Evolutionary conservation across 1,284 basidiomycete species (phyloP).

Genomic region (Rugosomyces carneus): DNA sequence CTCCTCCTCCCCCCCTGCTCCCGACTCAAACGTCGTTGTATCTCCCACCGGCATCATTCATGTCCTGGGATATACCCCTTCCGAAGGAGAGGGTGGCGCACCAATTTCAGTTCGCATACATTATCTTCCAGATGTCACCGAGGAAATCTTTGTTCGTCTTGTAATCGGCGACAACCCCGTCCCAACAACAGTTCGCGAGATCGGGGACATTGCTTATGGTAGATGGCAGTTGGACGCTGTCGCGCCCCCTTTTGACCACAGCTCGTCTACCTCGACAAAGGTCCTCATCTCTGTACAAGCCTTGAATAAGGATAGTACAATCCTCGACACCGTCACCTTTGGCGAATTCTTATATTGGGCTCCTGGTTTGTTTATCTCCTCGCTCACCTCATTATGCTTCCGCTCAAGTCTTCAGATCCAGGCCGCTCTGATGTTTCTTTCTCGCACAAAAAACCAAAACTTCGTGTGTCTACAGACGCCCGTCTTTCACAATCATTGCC

Average conservation of each 20-base stretch:
- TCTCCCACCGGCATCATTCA: constrained; percentile 50
- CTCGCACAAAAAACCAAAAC: constrained; percentile 15
- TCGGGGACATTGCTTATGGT: constrained; percentile 36
- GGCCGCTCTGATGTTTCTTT: constrained; percentile 1
- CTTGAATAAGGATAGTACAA: constrained; percentile 42
- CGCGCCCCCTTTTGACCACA: constrained; percentile 40
- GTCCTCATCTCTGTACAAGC: constrained; percentile 60
- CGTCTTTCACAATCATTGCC: constrained; percentile 15
- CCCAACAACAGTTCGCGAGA: constrained; percentile 48
- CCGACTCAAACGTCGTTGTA: constrained; percentile 24
- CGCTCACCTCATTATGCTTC: constrained; percentile 2
- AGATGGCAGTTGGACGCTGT: constrained; percentile 56
- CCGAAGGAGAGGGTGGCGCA: constrained; percentile 52
- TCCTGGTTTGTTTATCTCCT: constrained; percentile 33
- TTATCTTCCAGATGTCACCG: constrained; percentile 42
- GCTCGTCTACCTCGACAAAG: constrained; percentile 28
- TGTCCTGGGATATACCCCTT: constrained; percentile 53
- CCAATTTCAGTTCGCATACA: constrained; percentile 56
- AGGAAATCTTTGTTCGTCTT: constrained; percentile 57
- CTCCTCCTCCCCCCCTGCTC: constrained; percentile 11
- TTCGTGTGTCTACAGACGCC: constrained; percentile 13
- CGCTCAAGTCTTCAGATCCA: constrained; percentile 6
- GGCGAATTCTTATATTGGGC: constrained; percentile 66
- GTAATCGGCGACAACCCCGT: constrained; percentile 59
- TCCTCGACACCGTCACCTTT: constrained; percentile 61